phyloP scores from a whole-genome alignment of 108 stramenopile species.

The Stephanodiscus triporus region DNA sequence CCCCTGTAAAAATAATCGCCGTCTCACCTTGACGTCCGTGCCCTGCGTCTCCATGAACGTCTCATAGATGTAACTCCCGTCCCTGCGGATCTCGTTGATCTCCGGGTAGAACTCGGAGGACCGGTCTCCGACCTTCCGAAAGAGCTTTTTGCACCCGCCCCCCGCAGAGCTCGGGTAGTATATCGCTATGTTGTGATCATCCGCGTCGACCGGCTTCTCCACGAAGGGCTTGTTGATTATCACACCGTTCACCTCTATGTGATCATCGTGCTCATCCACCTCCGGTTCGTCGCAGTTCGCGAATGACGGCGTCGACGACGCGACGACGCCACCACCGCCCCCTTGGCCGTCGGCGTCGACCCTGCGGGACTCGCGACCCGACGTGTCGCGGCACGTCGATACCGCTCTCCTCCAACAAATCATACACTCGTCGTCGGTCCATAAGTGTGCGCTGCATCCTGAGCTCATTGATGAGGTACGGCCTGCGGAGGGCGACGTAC shows the following conservation, averaged over 20 bases:
- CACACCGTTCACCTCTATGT: conserved; percentile 93
- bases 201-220: conserved; percentile 98
- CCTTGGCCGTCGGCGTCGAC: conserved; percentile 4
- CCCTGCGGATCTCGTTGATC: conserved; percentile 90
- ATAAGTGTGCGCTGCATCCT: conserved; percentile 84
- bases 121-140: conserved; percentile 93
- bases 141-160: conserved; percentile 96
- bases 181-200: conserved; percentile 96
- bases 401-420: conserved; percentile 84
- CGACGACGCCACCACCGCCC: neutral
- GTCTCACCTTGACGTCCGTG: conserved; percentile 96
- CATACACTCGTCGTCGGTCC: conserved; percentile 94
- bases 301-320: neutral
- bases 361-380: too few species aligned
- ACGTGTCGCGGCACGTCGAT: conserved; percentile 96
- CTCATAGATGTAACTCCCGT: conserved; percentile 96
- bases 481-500: conserved; percentile 89
- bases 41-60: conserved; percentile 98
- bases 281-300: conserved; percentile 29
- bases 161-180: conserved; percentile 97
- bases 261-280: conserved; percentile 92
- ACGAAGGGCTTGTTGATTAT: conserved; percentile 97
- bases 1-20: neutral
- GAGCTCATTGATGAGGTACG: conserved; percentile 93
- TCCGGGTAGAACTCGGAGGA: conserved; percentile 93